Percentiles rank a stretch among this genome's conserved stretches.
These are phyloP conservation scores for Claviceps sp. DNA, from an alignment of 2,329 filamentous ascomycete genomes.

Conservation along the genomic window DNA sequence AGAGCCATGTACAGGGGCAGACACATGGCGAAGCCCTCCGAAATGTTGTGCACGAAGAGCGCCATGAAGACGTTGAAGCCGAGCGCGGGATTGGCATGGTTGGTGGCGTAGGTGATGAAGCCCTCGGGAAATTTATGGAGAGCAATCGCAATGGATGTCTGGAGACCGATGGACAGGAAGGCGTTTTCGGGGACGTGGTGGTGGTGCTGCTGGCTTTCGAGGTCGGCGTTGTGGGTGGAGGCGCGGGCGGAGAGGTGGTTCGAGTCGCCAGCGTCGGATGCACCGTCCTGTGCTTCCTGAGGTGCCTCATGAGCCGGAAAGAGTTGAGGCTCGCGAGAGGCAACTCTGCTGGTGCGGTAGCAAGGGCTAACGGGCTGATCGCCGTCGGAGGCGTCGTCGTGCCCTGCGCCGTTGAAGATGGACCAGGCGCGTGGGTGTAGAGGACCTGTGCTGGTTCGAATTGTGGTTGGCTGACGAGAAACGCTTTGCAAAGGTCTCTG, in stretches of 20 bases:
- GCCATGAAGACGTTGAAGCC: conserved; percentile 91
- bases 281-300: conserved; percentile 3
- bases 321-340: conserved; percentile 24
- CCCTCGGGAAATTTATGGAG: conserved; percentile 88
- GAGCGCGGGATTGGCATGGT: conserved; percentile 81
- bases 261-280: conserved; percentile 7
- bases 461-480: conserved; percentile 22
- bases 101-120: conserved; percentile 88
- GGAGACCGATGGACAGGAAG: conserved; percentile 87
- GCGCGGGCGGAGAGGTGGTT: conserved; percentile 13
- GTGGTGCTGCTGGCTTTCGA: conserved; percentile 57
- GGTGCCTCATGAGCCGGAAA: conserved; percentile 12
- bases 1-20: conserved; percentile 87
- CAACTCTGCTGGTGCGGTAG: conserved; percentile 24
- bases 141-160: conserved; percentile 89
- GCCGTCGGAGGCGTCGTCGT: conserved; percentile 12
- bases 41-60: conserved; percentile 95
- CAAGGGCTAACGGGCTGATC: conserved; percentile 19
- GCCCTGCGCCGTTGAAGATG: conserved; percentile 14
- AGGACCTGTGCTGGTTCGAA: conserved; percentile 29
- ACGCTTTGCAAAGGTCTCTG: conserved; percentile 8
- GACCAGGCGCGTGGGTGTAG: conserved; percentile 15
- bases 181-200: conserved; percentile 92
- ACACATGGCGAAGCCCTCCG: conserved; percentile 89
- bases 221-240: conserved; percentile 24